These are phyloP conservation scores for Eudorina sp. DNA, from an alignment of 139 green algal genomes.

Conservation along the genomic window DNA sequence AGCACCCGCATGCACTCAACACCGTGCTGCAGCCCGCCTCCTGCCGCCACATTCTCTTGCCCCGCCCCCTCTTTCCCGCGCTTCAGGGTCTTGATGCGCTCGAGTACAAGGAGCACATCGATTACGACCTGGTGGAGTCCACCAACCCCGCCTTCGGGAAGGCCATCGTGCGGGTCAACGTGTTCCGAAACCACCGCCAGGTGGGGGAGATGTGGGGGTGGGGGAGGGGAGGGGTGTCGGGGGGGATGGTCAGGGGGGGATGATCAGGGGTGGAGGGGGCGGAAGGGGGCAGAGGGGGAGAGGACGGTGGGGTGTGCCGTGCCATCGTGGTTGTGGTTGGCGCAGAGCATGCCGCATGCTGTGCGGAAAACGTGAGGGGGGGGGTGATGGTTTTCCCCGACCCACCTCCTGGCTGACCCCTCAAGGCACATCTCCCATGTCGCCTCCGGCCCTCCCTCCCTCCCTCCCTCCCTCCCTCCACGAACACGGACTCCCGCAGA, in stretches of 20 bases:
- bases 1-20: too few species aligned
- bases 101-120: constrained; percentile 95
- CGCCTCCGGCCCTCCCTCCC: background rate
- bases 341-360: too few species aligned
- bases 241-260: too few species aligned
- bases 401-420: background rate
- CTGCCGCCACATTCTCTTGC: too few species aligned
- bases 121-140: constrained; percentile 97
- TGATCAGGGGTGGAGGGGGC: too few species aligned
- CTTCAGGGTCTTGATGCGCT: constrained; percentile 87
- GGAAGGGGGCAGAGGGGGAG: too few species aligned
- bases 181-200: constrained; percentile 93
- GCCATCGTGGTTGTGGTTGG: too few species aligned
- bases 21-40: too few species aligned
- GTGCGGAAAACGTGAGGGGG: too few species aligned
- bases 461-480: background rate
- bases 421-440: background rate
- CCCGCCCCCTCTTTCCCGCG: background rate
- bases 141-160: constrained; percentile 93
- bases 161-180: constrained; percentile 94
- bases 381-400: too few species aligned
- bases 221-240: background rate
- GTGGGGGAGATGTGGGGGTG: constrained; percentile 26
- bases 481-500: constrained; percentile 72
- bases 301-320: too few species aligned